A percentile compares a stretch with the other conserved stretches of the same genome.
phyloP scores from a whole-genome alignment of 257 asterid genomes.

The Dorcoceras hygrometricum region DNA sequence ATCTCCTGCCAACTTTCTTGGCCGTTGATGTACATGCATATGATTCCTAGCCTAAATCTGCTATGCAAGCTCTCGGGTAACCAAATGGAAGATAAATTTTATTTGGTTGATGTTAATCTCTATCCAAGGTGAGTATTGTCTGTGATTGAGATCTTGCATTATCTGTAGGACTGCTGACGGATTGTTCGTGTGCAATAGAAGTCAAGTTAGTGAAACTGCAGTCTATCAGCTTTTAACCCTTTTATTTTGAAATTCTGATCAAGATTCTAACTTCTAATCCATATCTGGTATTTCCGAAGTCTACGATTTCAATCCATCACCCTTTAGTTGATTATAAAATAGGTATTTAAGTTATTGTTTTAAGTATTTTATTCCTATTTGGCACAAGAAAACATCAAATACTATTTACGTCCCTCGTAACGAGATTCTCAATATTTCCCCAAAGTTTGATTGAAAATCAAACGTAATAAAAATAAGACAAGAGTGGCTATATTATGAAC shows the following conservation, averaged over 20 bases:
- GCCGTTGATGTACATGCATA: slow-evolving; percentile 49
- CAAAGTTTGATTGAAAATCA: too few species aligned
- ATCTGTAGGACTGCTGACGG: slow-evolving; percentile 31
- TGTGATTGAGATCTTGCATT: slow-evolving; percentile 31
- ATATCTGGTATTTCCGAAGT: slow-evolving; percentile 20
- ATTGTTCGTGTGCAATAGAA: slow-evolving; percentile 13
- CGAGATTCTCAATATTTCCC: too few species aligned
- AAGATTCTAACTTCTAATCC: slow-evolving; percentile 26
- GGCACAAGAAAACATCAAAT: too few species aligned
- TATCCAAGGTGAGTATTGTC: slow-evolving; percentile 22
- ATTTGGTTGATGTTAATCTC: slow-evolving; percentile 45
- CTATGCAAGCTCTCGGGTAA: neutral
- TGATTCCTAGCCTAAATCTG: slow-evolving; percentile 15
- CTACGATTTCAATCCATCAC: too few species aligned
- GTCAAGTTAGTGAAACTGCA: slow-evolving; percentile 30
- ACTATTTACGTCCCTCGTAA: too few species aligned
- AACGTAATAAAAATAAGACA: too few species aligned
- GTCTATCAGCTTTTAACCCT: neutral
- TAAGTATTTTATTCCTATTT: too few species aligned
- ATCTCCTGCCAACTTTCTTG: slow-evolving; percentile 65
- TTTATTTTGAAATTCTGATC: slow-evolving; percentile 28
- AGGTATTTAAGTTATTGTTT: too few species aligned
- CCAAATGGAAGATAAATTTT: slow-evolving; percentile 24
- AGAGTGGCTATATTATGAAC: too few species aligned
- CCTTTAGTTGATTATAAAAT: too few species aligned